These are phyloP conservation scores for Penicillium occitanis DNA, from an alignment of 2,329 filamentous ascomycete genomes.

Conservation along the genomic window DNA sequence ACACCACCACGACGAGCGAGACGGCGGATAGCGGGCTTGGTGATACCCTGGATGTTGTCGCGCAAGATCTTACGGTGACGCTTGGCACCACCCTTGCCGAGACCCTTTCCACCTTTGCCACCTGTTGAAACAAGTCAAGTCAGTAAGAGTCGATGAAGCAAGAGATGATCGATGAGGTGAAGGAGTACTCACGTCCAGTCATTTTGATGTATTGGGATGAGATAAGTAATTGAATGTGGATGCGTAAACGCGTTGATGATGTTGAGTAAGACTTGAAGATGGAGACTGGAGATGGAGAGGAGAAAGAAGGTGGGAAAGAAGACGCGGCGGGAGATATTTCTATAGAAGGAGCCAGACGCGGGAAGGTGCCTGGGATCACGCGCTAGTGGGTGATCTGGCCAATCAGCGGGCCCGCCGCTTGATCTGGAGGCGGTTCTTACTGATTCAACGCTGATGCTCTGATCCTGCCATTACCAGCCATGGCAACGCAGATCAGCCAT, in stretches of 20 bases:
- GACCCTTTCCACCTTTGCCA: slow-evolving; percentile 94
- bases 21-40: slow-evolving; percentile 98
- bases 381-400: slow-evolving; percentile 35
- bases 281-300: slow-evolving; percentile 26
- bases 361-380: slow-evolving; percentile 39
- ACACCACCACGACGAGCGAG: slow-evolving; percentile 98
- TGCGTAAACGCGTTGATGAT: slow-evolving; percentile 13
- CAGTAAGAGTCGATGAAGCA: slow-evolving; percentile 22
- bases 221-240: slow-evolving; percentile 18
- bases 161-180: background rate
- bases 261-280: slow-evolving; percentile 25
- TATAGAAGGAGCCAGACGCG: slow-evolving; percentile 32
- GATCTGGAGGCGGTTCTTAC: slow-evolving; percentile 32
- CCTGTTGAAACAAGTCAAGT: slow-evolving; percentile 53
- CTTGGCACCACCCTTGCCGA: slow-evolving; percentile 98
- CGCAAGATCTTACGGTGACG: slow-evolving; percentile 99
- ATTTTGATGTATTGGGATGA: slow-evolving; percentile 46
- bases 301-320: slow-evolving; percentile 26
- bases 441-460: slow-evolving; percentile 29
- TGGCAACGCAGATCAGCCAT: slow-evolving; percentile 27
- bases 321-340: slow-evolving; percentile 41
- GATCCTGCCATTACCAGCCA: slow-evolving; percentile 29
- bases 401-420: slow-evolving; percentile 35
- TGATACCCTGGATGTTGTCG: slow-evolving; percentile 99
- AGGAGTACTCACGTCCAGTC: slow-evolving; percentile 57